Evolutionary conservation across 1,139 yeast genomes (phyloP), one percentile per base, ranked within the genome.

Genomic region (Debaryomycetaceae sp.): DNA sequence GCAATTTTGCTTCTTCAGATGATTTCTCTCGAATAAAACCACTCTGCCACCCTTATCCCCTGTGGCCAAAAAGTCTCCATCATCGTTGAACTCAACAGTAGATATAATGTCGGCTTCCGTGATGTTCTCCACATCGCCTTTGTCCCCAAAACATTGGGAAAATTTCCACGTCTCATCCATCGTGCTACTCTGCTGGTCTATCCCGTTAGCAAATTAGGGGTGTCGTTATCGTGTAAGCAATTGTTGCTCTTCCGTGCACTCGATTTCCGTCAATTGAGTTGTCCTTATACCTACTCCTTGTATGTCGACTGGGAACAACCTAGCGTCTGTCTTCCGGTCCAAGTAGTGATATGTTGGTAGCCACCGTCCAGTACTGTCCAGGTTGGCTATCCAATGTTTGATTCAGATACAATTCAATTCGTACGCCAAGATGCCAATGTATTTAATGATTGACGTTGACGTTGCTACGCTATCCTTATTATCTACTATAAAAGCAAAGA

Each of bases 1-100:
- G 65, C 98, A 93, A 49, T 61, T 64, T 44, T 60, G 66, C 50
- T 85, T 85, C 62, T 87, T 87, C 50, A 73, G 68, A 55, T 83
- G 85, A 64, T 89, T 90, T 56, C 98, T 80, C 66, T 93, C 98
- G 67, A 95, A 95, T 46, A 95, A 70, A 11, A 95, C 99, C 37
- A 95, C 97, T 55, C 99, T 80, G 24, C 99, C 99, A 42, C 99
- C 99, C 60, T 93, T 85, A 69, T 95, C 99, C 49, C 99, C 99
- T 2, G 99, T 93, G 47, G 99, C 99, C 49, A 95, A 74, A 60
- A 85, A 95, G 64, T 93, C 89, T 41, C 99, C 99, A 13, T 95
- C 82, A 60, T 85, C 88, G 63, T 95, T 97, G 61, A 95, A 95
- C 68, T 95, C 98, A 37, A 95, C 98, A 2, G 99, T 89, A 24